Evolutionary conservation across 2,329 filamentous ascomycete genomes (phyloP).

Genomic region (Cercospora zeae-maydis): DNA sequence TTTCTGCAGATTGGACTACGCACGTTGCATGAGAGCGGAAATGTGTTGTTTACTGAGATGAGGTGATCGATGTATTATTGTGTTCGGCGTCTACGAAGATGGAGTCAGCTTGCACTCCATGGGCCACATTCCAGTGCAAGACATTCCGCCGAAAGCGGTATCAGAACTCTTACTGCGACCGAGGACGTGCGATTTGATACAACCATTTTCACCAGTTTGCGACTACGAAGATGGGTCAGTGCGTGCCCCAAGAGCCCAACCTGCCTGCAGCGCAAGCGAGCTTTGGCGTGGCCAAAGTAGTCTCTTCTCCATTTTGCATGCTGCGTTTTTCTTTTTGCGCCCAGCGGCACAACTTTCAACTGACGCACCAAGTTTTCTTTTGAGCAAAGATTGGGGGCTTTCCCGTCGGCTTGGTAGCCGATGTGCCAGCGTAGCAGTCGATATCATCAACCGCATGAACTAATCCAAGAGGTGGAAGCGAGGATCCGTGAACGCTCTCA

Average conservation of each 20-base stretch:
- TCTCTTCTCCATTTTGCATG: not conserved
- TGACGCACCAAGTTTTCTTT: not conserved
- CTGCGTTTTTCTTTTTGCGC: not conserved
- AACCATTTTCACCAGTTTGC: not conserved
- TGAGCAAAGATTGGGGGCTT: not conserved
- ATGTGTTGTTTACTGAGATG: not conserved
- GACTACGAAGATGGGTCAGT: not conserved
- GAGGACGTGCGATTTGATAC: not conserved
- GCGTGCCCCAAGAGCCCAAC: not conserved
- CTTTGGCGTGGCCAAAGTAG: not conserved
- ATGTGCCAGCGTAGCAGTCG: not conserved
- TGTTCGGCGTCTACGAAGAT: not conserved
- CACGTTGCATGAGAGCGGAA: not conserved
- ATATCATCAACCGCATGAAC: not conserved
- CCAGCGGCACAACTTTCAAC: not conserved
- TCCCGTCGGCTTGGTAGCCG: not conserved
- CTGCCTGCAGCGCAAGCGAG: not conserved
- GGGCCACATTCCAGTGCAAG: slow-evolving; percentile 3
- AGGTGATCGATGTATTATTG: not conserved
- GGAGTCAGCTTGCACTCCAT: not conserved
- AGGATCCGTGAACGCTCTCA: not conserved
- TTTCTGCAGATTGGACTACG: not conserved
- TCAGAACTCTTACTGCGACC: not conserved
- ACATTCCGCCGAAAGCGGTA: not conserved
- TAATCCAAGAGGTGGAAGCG: not conserved